These are phyloP conservation scores for Chaetomiaceae sp. DNA, from an alignment of 2,329 filamentous ascomycete species.

Conservation along the genomic window DNA sequence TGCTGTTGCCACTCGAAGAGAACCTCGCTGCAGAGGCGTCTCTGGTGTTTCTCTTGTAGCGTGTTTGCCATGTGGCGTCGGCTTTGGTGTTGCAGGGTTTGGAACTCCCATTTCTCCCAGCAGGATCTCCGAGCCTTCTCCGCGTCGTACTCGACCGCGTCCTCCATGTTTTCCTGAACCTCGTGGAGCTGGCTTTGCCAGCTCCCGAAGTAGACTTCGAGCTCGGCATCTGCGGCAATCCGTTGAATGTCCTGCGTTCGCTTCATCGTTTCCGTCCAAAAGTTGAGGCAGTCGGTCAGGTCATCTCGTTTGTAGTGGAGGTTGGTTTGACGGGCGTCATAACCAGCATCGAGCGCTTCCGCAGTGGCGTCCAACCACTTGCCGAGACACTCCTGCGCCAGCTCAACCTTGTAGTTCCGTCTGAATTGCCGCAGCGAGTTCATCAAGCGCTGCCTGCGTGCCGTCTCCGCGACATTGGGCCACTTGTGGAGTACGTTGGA, in stretches of 20 bases:
- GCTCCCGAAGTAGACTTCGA: conserved; percentile 23
- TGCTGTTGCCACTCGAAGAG: conserved; percentile 25
- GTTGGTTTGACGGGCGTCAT: conserved; percentile 23
- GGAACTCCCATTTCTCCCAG: conserved; percentile 26
- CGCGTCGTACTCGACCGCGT: conserved; percentile 25
- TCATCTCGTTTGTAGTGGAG: conserved; percentile 24
- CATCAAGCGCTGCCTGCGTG: conserved; percentile 23
- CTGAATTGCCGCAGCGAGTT: conserved; percentile 22
- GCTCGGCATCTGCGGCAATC: conserved; percentile 25
- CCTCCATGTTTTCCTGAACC: conserved; percentile 19
- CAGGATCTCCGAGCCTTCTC: conserved; percentile 19
- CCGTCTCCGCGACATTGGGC: conserved; percentile 17
- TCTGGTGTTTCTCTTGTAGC: conserved; percentile 22
- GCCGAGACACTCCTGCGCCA: conserved; percentile 22
- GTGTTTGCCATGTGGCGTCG: conserved; percentile 22
- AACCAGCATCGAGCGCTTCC: conserved; percentile 18
- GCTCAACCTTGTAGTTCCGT: conserved; percentile 22
- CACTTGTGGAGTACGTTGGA: conserved; percentile 18
- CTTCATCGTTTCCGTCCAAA: conserved; percentile 20
- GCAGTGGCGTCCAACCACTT: conserved; percentile 22
- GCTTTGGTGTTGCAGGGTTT: conserved; percentile 22
- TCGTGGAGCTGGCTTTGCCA: conserved; percentile 23
- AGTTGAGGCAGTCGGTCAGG: conserved; percentile 20
- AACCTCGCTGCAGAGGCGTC: conserved; percentile 18
- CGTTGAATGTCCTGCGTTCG: conserved; percentile 17